These are phyloP conservation scores for Spinacia oleracea DNA, from an alignment of 179 eudicot genomes.

Conservation along the genomic window DNA sequence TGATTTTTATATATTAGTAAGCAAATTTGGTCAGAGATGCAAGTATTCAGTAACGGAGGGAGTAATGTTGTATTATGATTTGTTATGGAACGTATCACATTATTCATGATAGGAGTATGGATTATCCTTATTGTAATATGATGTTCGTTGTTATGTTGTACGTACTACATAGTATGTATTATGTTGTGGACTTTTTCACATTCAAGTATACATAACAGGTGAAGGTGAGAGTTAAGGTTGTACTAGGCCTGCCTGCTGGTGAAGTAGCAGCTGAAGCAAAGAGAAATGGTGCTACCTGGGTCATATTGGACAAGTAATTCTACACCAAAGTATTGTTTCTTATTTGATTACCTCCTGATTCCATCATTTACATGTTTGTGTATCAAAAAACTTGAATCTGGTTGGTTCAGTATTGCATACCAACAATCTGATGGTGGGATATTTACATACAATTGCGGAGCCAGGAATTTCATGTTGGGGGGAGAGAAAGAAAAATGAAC, in stretches of 20 bases:
- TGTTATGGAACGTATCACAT: background rate
- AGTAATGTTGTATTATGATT: too few species aligned
- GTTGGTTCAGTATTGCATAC: background rate
- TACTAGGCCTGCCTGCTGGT: slow-evolving; percentile 64
- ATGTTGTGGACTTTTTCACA: slow-evolving; percentile 1
- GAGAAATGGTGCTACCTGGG: slow-evolving; percentile 76
- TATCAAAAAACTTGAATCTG: background rate
- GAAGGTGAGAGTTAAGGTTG: slow-evolving; percentile 76
- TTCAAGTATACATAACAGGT: slow-evolving; percentile 43
- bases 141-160: background rate
- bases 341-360: slow-evolving; percentile 20
- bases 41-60: too few species aligned
- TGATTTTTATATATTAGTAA: too few species aligned
- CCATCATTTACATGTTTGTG: background rate
- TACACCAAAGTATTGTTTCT: slow-evolving; percentile 64
- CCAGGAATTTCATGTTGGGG: too few species aligned
- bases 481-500: too few species aligned
- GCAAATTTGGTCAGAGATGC: too few species aligned
- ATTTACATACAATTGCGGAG: background rate
- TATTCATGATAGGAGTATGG: too few species aligned
- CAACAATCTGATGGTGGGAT: background rate
- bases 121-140: background rate
- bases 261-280: slow-evolving; percentile 89
- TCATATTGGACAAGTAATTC: slow-evolving; percentile 96
- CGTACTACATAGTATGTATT: too few species aligned